Base-by-base conservation (phyloP, 192 early-diverging fungal species). In the Backusella tuberculispora region DNA sequence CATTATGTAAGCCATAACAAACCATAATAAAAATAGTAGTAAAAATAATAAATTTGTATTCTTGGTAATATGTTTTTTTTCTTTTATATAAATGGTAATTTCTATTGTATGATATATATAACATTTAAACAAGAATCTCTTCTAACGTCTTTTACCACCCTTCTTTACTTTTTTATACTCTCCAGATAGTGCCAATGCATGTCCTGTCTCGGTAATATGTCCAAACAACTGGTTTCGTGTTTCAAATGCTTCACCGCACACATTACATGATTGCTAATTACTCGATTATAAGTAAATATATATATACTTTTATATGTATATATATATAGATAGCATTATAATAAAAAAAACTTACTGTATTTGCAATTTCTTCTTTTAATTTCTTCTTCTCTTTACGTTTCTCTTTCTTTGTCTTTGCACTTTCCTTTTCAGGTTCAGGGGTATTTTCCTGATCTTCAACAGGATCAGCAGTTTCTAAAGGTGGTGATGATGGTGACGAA, bases 131-230 rank as follows among this genome's bases (percentile, higher is more conserved):
- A 43, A 29, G 17, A 40, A 66, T 50, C 45, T 29, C 29, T 66
- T 66, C n/a, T 65, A 45, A 47, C 38, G 26, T 66, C 29, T 66
- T 43, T 74, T 74, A 4, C 43, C 64, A 21, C 46, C 73, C 37
- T 66, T 74, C 37, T 74, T 47, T 34, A 15, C 34, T n/a, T 72
- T 72, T 60, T 19, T 43, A 3, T n/a, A 5, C 12, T 65, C 37
- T 2, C 63, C 5, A 71, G 63, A 5, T 4, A 50, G 29, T 6
- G 91, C 90, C 64, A 87, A 76, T 5, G 97, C 95, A 81, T 99
- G 97, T 14, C 95, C 95, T 14, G 92, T 94, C 24, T 85, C 85
- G 50, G 93, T 90, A 42, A 98, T 93, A 76, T 99, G 97, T 1
- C 88, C 82, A 83, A 98, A 99, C 1, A 99, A 83, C 77, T 92